A percentile compares a stretch with the other conserved stretches of the same genome.
Evolutionary conservation across 768 basidiomycete genomes (phyloP).

Genomic region (Macrolepiota fuliginosa): DNA sequence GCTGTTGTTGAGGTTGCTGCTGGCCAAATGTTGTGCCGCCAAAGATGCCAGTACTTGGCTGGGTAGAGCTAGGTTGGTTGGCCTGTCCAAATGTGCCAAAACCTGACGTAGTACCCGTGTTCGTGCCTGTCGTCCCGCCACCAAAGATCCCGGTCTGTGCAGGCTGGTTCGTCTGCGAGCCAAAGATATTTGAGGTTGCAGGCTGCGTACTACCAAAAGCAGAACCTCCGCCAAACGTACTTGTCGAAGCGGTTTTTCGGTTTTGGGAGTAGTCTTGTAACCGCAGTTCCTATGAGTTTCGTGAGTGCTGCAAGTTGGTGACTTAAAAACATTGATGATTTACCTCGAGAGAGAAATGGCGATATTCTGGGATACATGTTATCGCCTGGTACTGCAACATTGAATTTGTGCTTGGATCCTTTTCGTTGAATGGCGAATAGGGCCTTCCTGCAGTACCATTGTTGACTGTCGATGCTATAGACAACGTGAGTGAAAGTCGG

Average conservation of each 20-base stretch:
- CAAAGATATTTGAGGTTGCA: constrained; percentile 43
- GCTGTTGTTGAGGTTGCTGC: constrained; percentile 27
- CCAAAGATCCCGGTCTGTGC: constrained; percentile 32
- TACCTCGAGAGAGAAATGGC: constrained; percentile 77
- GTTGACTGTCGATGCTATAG: constrained; percentile 3
- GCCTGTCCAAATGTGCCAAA: constrained; percentile 31
- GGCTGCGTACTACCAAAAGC: constrained; percentile 46
- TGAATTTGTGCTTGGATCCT: constrained; percentile 49
- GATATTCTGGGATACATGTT: constrained; percentile 75
- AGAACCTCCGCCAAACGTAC: constrained; percentile 54
- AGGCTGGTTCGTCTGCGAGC: constrained; percentile 42
- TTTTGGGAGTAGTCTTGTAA: constrained; percentile 74
- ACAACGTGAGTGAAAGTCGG: background rate
- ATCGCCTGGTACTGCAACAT: constrained; percentile 77
- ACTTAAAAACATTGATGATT: constrained; percentile 17
- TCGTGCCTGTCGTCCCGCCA: constrained; percentile 29
- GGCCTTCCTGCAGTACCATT: constrained; percentile 69
- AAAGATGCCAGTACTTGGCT: constrained; percentile 34
- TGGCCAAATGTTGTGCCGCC: constrained; percentile 23
- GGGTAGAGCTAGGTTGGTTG: constrained; percentile 7
- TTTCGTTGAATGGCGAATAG: constrained; percentile 59
- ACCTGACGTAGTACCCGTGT: constrained; percentile 29
- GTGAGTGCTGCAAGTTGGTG: constrained; percentile 12
- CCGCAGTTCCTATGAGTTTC: constrained; percentile 58
- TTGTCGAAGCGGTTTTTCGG: constrained; percentile 57